Base-by-base conservation (phyloP, 2,329 filamentous ascomycete genomes). In the Exserohilum rostratum region DNA sequence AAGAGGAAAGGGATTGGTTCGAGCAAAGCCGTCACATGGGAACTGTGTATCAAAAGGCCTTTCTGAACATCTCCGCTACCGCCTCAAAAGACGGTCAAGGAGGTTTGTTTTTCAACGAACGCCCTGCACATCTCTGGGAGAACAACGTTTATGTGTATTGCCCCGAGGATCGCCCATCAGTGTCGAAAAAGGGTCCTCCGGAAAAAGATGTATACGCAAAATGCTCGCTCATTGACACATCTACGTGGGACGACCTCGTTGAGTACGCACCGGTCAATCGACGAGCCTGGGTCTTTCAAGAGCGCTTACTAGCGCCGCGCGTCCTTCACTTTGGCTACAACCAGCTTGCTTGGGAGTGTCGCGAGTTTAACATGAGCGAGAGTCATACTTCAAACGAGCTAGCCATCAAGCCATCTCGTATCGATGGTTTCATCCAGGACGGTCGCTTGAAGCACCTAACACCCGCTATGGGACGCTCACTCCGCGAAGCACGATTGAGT, bases 231-330 rank as follows among this genome's bases (percentile, higher is more conserved):
- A 47, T 61, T 5, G 54, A 63, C 13, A 37, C 38, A 2, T 55
- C 58, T 3, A 31, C 50, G 9, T 66, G 64, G 64, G n/a, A 50
- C 1, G 40, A 61, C 1, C 37, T 53, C 1, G 56, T 69, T 3
- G 57, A 66, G 3, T 13, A 50, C 0, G 58, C 53, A 4, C 53
- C 62, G 1, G 48, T 69, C 6, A 66, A 68, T 38, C 33, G 10
- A n/a, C 31, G 66, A n/a, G 66, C 49, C 2, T 70, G 67, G 67
- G 62, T 66, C 0, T 40, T 67, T 0, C 67, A 70, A 38, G 67
- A 70, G 31, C 47, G 66, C 2, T 38, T 70, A 2, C 27, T 70
- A 35, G 46, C 61, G 6, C 61, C 61, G 1, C 50, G 67, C 6
- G 57, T 70, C 0, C 1, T 69, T 0, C 62, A 69, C n/a, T 70